Evolutionary conservation across 169 alveolate species (phyloP), one percentile per base, ranked within the genome.

Genomic region (Babesia caballi): DNA sequence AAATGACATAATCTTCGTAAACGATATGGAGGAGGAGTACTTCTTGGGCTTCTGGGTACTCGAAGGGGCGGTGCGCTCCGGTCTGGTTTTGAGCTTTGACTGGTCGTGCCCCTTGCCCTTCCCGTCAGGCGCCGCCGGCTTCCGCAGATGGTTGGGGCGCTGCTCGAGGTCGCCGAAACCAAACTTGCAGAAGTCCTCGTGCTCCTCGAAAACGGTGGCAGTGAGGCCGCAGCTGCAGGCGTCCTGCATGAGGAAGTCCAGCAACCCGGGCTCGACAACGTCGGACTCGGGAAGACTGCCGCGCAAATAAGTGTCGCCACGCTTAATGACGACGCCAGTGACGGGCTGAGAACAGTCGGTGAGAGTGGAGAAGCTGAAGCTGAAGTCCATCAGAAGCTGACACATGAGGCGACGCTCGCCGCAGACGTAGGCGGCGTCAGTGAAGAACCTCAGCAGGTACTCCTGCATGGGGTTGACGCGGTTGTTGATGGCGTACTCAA

Each of bases 401-500:
- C 57, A 58, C 32, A 54, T 25, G n/a, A 57, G 41, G 21, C 85
- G 50, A 7, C 38, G 19, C 54, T 76, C 72, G 0, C 85, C 85
- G 21, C 82, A 70, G 4, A 66, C 82, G 44, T 76, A 76, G 17
- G 85, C 85, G 4, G 38, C 78, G 32, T 61, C 66, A 19, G 57
- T 25, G 14, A 76, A 33, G 28, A 76, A 68, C 72, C 67, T 76
- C 36, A 76, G 56, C 61, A 69, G 38, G 27, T 60, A 76, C 23
- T 76, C 73, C 28, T 66, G 74, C 82, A 76, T 44, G 35, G 85
- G 85, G 40, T 58, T 53, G 40, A 76, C 35, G 42, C 85, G 58
- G n/a, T 35, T 51, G 65, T 60, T 60, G 40, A 66, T 66, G 21
- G 81, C 81, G 19, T 76, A 56, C 19, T 76, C 85, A 25, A 67